phyloP scores from a whole-genome alignment of 495 filamentous ascomycete species.

The Aspergillus bridgeri region DNA sequence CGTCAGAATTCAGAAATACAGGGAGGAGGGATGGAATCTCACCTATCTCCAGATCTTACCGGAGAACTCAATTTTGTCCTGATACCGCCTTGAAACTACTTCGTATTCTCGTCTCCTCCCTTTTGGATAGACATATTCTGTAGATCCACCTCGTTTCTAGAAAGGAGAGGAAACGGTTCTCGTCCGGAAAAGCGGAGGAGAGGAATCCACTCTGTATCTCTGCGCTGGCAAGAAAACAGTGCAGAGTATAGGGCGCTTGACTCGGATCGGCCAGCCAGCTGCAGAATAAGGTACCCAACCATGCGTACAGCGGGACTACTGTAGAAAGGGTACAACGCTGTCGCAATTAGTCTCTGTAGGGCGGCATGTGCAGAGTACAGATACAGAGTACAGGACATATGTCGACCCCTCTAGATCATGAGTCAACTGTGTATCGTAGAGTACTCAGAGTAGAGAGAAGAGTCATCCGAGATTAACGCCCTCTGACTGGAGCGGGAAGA shows the following conservation, averaged over 20 bases:
- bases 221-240: not conserved
- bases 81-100: not conserved
- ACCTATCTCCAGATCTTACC: not conserved
- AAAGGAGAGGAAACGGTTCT: not conserved
- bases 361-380: too few relatives aligned
- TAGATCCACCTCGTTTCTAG: not conserved
- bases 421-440: not conserved
- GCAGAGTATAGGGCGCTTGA: not conserved
- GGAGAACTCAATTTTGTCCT: not conserved
- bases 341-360: not conserved
- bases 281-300: constrained; percentile 27
- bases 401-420: not conserved
- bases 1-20: not conserved
- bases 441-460: too few relatives aligned
- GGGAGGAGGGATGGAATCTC: not conserved
- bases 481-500: not conserved
- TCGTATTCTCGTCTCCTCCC: not conserved
- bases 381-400: not conserved
- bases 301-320: not conserved
- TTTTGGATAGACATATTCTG: not conserved
- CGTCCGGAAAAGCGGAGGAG: constrained; percentile 1
- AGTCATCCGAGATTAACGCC: too few relatives aligned
- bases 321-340: not conserved
- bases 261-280: constrained; percentile 10
- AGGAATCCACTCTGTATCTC: constrained; percentile 3